Evolutionary conservation across 768 basidiomycete species (phyloP).

Genomic region (Tylopilus sp.): DNA sequence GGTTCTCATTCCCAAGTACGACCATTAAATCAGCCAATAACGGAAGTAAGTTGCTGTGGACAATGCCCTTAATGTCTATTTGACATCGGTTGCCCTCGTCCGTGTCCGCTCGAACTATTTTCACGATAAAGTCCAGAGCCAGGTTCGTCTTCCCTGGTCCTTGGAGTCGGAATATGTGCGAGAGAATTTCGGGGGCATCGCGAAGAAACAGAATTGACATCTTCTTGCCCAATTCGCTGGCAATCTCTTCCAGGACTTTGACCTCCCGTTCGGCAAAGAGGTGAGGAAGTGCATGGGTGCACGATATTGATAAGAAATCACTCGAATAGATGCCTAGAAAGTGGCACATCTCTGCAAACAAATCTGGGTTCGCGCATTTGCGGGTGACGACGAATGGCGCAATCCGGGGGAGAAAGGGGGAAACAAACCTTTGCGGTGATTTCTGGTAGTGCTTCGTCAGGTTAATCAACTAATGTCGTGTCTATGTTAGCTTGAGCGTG

Average conservation of each 20-base stretch:
- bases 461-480: slow-evolving; percentile 46
- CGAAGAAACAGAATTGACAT: slow-evolving; percentile 51
- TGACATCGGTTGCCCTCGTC: slow-evolving; percentile 28
- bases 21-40: slow-evolving; percentile 76
- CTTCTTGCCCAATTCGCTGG: slow-evolving; percentile 44
- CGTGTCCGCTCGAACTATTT: slow-evolving; percentile 50
- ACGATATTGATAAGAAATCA: slow-evolving; percentile 63
- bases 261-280: slow-evolving; percentile 62
- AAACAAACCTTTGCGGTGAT: slow-evolving; percentile 59
- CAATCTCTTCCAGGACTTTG: slow-evolving; percentile 59
- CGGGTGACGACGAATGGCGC: slow-evolving; percentile 61
- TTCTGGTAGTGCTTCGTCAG: slow-evolving; percentile 59
- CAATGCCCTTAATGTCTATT: slow-evolving; percentile 45
- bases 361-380: slow-evolving; percentile 52
- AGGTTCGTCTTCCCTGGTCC: slow-evolving; percentile 52
- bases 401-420: slow-evolving; percentile 66
- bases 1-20: slow-evolving; percentile 68
- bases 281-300: slow-evolving; percentile 62
- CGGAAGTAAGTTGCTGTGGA: slow-evolving; percentile 65
- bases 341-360: slow-evolving; percentile 65
- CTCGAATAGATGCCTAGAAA: slow-evolving; percentile 54
- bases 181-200: slow-evolving; percentile 58
- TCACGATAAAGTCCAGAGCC: slow-evolving; percentile 59
- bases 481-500: slow-evolving; percentile 4
- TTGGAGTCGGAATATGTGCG: slow-evolving; percentile 61